Evolutionary conservation across 305 asterid genomes (phyloP).

Genomic region (Fraxinus floribunda): DNA sequence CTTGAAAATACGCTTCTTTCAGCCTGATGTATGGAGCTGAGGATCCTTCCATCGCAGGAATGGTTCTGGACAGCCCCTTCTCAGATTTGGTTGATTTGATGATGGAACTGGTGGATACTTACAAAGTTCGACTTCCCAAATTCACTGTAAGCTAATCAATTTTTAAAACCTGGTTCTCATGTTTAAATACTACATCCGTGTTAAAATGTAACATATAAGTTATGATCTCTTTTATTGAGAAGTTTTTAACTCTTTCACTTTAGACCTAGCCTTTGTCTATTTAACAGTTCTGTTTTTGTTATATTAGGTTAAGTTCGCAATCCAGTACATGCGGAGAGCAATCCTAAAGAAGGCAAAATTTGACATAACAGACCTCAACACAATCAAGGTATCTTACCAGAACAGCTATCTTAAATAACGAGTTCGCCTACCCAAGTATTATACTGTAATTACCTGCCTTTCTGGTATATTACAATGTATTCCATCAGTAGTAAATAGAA

Average conservation of each 20-base stretch:
- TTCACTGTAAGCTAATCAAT: constrained; percentile 60
- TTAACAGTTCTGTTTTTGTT: constrained; percentile 7
- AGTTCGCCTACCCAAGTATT: background rate
- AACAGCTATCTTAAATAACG: background rate
- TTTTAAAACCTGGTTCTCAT: background rate
- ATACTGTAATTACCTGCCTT: background rate
- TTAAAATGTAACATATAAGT: background rate
- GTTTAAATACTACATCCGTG: background rate
- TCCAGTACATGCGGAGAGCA: constrained; percentile 85
- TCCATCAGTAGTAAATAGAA: background rate
- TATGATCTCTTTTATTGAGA: background rate
- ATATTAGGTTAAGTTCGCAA: constrained; percentile 76
- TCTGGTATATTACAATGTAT: background rate
- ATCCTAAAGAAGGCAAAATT: constrained; percentile 78
- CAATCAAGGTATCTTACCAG: constrained; percentile 61
- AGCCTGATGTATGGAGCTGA: constrained; percentile 92
- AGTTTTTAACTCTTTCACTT: constrained; percentile 10
- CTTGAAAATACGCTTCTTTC: constrained; percentile 35
- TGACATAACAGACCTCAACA: constrained; percentile 70
- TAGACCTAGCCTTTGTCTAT: background rate
- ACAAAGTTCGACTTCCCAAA: constrained; percentile 82
- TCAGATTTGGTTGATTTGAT: constrained; percentile 90
- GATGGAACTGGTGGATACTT: constrained; percentile 94
- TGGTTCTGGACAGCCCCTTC: constrained; percentile 94
- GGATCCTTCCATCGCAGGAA: constrained; percentile 96